Conservation (phyloP, 371 early-diverging fungal genomes). For the Mortierella sp. region DNA sequence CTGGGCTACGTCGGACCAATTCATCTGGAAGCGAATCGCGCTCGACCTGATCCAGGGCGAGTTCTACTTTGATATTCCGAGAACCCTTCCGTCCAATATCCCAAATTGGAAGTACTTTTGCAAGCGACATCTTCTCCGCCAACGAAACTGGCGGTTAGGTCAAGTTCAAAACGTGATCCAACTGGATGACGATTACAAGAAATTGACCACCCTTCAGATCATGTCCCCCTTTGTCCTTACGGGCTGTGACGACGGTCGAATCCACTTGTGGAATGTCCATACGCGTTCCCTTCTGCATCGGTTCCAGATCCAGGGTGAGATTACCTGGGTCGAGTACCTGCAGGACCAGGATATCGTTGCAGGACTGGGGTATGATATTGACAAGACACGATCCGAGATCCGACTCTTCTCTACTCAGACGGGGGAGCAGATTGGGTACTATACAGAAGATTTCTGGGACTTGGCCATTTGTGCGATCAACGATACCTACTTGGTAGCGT, state of each 20-base stretch:
- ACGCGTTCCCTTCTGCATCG: constrained; percentile 27
- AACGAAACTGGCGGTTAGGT: constrained; percentile 48
- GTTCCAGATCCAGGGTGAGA: constrained; percentile 47
- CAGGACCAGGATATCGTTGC: constrained; percentile 45
- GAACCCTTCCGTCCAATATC: constrained; percentile 36
- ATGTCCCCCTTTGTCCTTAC: constrained; percentile 49
- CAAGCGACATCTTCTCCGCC: constrained; percentile 46
- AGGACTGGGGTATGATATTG: constrained; percentile 44
- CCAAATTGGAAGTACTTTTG: constrained; percentile 52
- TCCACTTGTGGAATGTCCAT: constrained; percentile 46
- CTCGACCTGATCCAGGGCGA: constrained; percentile 50
- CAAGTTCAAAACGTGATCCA: constrained; percentile 47
- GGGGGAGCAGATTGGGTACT: constrained; percentile 39
- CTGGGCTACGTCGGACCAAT: constrained; percentile 51
- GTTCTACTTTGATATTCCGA: constrained; percentile 50
- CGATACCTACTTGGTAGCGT: constrained; percentile 32
- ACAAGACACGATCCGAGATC: constrained; percentile 36
- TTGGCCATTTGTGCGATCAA: constrained; percentile 53
- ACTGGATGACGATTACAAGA: constrained; percentile 46
- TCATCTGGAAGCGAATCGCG: constrained; percentile 46
- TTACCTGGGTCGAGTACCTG: constrained; percentile 52
- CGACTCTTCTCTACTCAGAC: constrained; percentile 52
- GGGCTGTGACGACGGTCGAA: constrained; percentile 45
- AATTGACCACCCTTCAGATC: constrained; percentile 49
- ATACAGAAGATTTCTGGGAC: constrained; percentile 47